Evolutionary conservation across 2,329 filamentous ascomycete genomes (phyloP), one percentile per base, ranked within the genome.

Genomic region (Phialophora chinensis): DNA sequence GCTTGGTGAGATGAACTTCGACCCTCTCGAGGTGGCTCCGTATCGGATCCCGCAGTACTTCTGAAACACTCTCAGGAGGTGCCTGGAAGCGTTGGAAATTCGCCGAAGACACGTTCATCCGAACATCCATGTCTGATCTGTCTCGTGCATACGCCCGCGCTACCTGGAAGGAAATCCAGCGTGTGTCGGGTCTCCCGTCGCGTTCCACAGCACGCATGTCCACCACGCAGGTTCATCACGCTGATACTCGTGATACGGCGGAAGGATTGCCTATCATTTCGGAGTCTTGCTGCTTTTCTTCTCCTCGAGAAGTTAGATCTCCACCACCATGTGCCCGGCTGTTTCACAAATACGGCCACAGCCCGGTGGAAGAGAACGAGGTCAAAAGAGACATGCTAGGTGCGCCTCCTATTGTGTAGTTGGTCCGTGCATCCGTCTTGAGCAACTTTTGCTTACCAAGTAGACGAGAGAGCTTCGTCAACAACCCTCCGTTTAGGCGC

Each of bases 1-100:
- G 52, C 33, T 42, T 38, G n/a, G 10, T n/a, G 10, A 14, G 25
- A 33, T 38, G 47, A 27, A 31, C n/a, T 61, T 23, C 4, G 33
- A 3, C 4, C 27, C n/a, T n/a, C 29, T 35, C 59, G 38, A 23
- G 47, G 59, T 61, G 31, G 31, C 47, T 25, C 6, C 35, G 14
- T 42, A 5, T 5, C 35, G 14, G 35, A 54, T 53, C 31, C 14
- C 23, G 33, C 20, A 20, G 47, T 50, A 33, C 59, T 62, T 66
- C 59, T 66, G 63, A 66, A 66, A 66, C 63, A 49, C 52, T 44
- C 59, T 55, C 63, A 66, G 63, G 60, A 56, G 33, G 33, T 33
- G 31, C 10, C 20, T 35, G 57, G 60, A 57, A 23, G 25, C 17
- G 59, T 62, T 66, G 63, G 53, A 62, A 62, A 66, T 66, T 52